Percentiles rank a stretch among this genome's conserved stretches.
Conservation (phyloP, 148 eudicot species). For the Mesembryanthemum crystallinum region DNA sequence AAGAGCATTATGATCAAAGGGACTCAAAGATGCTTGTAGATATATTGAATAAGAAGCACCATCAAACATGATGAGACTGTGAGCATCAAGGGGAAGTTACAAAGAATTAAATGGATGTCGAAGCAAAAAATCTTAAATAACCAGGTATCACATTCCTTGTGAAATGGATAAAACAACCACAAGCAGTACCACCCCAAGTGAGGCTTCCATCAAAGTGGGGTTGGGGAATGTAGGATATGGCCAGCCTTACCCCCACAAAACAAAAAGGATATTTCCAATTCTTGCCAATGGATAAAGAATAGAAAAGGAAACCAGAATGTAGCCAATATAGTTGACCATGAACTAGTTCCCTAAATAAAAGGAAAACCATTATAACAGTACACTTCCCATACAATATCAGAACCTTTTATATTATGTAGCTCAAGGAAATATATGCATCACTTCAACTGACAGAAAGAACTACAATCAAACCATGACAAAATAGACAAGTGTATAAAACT, state of each 20-base stretch:
- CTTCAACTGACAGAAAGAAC: background rate
- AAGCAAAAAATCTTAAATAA: background rate
- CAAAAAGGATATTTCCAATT: background rate
- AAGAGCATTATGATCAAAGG: background rate
- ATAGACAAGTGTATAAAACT: background rate
- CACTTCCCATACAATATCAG: background rate
- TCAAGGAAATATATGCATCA: conserved; percentile 1
- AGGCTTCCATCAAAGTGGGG: too few species aligned
- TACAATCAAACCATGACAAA: background rate
- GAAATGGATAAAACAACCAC: background rate
- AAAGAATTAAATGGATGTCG: background rate
- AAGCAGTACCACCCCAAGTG: background rate
- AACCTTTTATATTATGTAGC: background rate
- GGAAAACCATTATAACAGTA: background rate
- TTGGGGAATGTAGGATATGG: too few species aligned
- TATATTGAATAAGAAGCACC: background rate
- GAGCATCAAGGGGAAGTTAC: background rate
- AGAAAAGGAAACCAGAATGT: background rate
- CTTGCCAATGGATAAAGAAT: background rate
- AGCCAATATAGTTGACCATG: background rate
- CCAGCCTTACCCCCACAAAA: background rate
- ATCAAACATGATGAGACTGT: background rate
- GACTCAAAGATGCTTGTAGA: background rate
- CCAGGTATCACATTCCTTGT: background rate
- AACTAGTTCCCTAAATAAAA: background rate